These are phyloP conservation scores for Melanomma pulvis-pyrius DNA, from an alignment of 495 filamentous ascomycete species.

Conservation along the genomic window DNA sequence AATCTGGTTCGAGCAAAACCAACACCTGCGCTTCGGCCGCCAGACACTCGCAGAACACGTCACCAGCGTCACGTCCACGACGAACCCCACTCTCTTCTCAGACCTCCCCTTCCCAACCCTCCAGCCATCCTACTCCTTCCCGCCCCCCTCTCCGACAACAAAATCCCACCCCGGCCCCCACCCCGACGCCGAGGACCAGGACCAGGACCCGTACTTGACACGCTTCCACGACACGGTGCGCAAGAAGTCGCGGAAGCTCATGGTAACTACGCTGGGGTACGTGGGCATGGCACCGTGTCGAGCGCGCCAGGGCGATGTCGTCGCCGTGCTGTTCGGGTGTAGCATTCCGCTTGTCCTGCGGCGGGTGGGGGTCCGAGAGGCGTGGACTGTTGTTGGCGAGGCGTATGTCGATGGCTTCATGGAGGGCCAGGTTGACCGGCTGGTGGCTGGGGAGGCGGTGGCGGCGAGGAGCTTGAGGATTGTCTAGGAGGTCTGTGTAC, in stretches of 20 bases:
- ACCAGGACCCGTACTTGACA: slow-evolving; percentile 4
- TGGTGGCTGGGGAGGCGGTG: background rate
- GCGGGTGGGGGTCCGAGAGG: slow-evolving; percentile 14
- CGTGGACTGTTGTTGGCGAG: slow-evolving; percentile 24
- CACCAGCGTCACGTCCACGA: background rate
- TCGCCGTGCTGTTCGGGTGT: slow-evolving; percentile 23
- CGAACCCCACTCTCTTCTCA: background rate
- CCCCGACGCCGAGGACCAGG: background rate
- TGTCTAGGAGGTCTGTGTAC: slow-evolving; percentile 12
- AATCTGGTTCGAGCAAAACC: background rate
- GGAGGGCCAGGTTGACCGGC: slow-evolving; percentile 7
- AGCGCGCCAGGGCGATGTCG: slow-evolving; percentile 14
- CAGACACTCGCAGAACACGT: background rate
- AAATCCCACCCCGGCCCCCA: background rate
- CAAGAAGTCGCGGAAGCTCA: slow-evolving; percentile 18
- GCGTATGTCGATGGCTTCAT: slow-evolving; percentile 21
- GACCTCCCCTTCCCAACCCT: background rate
- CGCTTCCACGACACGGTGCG: slow-evolving; percentile 20
- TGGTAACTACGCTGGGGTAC: slow-evolving; percentile 12
- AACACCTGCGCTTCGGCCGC: background rate
- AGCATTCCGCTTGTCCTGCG: slow-evolving; percentile 22
- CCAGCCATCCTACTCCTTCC: background rate
- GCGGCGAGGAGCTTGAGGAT: slow-evolving; percentile 2
- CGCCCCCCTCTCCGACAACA: background rate
- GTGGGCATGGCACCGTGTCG: slow-evolving; percentile 24